These are phyloP conservation scores for Hymenoscyphus scutula DNA, from an alignment of 2,329 filamentous ascomycete species.

Conservation along the genomic window DNA sequence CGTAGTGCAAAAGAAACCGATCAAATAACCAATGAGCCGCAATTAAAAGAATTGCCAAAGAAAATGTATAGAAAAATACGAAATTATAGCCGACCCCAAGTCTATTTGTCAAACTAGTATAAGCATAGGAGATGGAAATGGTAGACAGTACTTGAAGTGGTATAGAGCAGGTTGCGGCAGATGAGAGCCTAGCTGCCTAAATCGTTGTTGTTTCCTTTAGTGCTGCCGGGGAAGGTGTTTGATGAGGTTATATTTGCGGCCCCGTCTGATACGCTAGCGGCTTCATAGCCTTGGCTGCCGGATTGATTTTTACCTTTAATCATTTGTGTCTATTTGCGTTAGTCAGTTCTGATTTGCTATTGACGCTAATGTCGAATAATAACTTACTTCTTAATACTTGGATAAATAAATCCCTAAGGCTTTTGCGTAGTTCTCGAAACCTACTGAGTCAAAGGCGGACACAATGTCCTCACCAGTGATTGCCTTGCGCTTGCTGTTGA, in stretches of 20 bases:
- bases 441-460: conserved; percentile 97
- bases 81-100: too few species aligned
- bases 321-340: conserved; percentile 66
- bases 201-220: conserved; percentile 36
- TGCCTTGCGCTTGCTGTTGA: conserved; percentile 98
- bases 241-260: conserved; percentile 33
- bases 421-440: conserved; percentile 98
- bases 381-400: conserved; percentile 93
- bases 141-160: too few species aligned
- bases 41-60: too few species aligned
- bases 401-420: conserved; percentile 97
- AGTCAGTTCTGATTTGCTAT: conserved; percentile 28
- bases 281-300: conserved; percentile 52
- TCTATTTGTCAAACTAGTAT: too few species aligned
- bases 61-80: too few species aligned
- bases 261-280: conserved; percentile 41
- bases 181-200: too few species aligned
- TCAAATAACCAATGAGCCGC: too few species aligned
- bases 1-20: too few species aligned
- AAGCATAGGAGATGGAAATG: too few species aligned
- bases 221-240: conserved; percentile 30
- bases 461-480: conserved; percentile 98
- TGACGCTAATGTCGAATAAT: conserved; percentile 12
- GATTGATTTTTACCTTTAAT: conserved; percentile 61
- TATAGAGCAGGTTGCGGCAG: too few species aligned